Evolutionary conservation across 2,329 filamentous ascomycete genomes (phyloP).

Genomic region (Botrytis porri): DNA sequence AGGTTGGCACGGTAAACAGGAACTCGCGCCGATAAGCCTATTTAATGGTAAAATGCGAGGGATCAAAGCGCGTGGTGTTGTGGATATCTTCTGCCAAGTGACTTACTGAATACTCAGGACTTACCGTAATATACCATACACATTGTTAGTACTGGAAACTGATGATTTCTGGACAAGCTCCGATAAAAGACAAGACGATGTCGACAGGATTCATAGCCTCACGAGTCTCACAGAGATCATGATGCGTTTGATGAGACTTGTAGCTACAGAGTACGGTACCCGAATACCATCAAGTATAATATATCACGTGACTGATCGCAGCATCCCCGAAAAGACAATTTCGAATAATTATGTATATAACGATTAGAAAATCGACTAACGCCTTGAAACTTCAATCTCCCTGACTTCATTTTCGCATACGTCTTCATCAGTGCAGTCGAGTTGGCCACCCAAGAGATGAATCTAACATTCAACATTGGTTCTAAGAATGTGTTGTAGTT

Average conservation of each 20-base stretch:
- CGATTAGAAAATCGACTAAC: background rate
- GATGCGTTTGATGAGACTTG: background rate
- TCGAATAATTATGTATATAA: background rate
- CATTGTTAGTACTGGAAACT: background rate
- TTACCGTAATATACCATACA: background rate
- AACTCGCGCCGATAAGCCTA: conserved; percentile 17
- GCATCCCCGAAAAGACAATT: background rate
- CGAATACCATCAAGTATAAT: background rate
- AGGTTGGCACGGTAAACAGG: conserved; percentile 15
- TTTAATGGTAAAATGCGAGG: background rate
- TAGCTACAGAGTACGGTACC: background rate
- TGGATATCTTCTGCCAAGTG: background rate
- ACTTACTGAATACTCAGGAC: background rate
- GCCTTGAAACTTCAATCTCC: too few relatives aligned
- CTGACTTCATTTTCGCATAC: too few relatives aligned
- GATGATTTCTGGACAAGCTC: background rate
- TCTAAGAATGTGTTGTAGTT: too few relatives aligned
- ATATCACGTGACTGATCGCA: background rate
- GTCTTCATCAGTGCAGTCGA: too few relatives aligned
- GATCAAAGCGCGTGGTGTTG: background rate
- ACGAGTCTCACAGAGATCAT: background rate
- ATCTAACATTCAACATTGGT: too few relatives aligned
- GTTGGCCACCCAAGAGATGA: too few relatives aligned
- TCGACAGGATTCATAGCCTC: background rate
- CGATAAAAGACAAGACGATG: background rate